Evolutionary conservation across 495 filamentous ascomycete species (phyloP), one percentile per base, ranked within the genome.

Genomic region (Hyaloscypha hepaticicola): DNA sequence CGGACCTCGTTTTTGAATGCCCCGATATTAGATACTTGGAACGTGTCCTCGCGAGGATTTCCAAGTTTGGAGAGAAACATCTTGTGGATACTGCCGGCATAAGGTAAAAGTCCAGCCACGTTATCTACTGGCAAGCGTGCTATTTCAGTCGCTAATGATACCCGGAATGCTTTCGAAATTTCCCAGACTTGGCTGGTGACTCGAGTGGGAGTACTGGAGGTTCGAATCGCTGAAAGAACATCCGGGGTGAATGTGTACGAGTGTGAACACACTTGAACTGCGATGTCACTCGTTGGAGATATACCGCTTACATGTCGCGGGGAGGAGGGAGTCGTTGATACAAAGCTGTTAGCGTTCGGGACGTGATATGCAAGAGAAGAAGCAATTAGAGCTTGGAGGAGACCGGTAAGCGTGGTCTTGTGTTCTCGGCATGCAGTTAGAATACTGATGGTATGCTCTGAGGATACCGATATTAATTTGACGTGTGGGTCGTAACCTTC

Each of bases 21-120:
- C 14, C 72, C 73, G 8, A 74, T 27, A 56, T 72, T 72, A 11
- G 69, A 68, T 0, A 74, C 27, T 49, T 72, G 64, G 67, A 63
- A 75, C 11, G 72, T 74, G 6, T 31, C 57, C 8, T 60, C 57
- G 7, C 73, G 59, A 24, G 58, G 59, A 55, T 69, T 72, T 8
- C 60, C 62, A 6, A 68, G 61, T 53, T 64, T 61, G 9, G 56
- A 34, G 14, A 34, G 67, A 60, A 69, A 69, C 53, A 67, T 58
- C 1, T 48, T 33, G 33, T 60, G 58, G 56, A 66, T 67, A 57
- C 72, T 62, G 5, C 4, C 22, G 8, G 73, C 67, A 34, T 68
- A 66, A 49, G 59, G 65, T 12, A 71, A n/a, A 12, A 69, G 16
- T 16, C 72, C 65, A 6, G 71, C 33, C 0, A 64, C 12, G 27